Base-by-base conservation (phyloP, 768 basidiomycete species). In the Strobilomyces echinocephalus region DNA sequence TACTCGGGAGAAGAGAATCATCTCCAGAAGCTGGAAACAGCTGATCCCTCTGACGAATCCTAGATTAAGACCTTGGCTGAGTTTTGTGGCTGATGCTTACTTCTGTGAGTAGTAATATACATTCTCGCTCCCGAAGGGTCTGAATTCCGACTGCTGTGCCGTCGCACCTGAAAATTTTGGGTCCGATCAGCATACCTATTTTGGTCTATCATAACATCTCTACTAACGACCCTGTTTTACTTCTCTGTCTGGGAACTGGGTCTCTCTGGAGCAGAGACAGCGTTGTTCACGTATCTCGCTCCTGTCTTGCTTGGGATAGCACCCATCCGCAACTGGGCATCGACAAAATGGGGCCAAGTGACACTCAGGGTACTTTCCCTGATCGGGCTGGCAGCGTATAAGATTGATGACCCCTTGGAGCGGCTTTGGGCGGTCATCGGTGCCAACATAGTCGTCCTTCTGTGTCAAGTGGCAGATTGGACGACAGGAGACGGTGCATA, bases 231-330 rank as follows among this genome's bases (percentile, higher is more conserved):
- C 4, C 74, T 95, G 4, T 95, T 95, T 73, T 95, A 94, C 71
- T 95, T 91, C 72, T 92, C 89, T 24, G 83, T 95, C 18, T 94
- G 92, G 92, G 80, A 91, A 64, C 83, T 94, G 16, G 90, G 87
- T 26, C 77, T 95, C 30, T 82, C 88, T 11, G 93, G 93, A 5
- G 81, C 85, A 34, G 93, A 95, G 64, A 74, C 90, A 15, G 80
- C 91, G 0, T 71, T 91, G 4, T 73, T 94, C 9, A 78, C 80
- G 8, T 81, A 83, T 8, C 77, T 95, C 26, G 83, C 91, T 0
- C 89, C 91, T 0, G 57, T 78, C 6, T 63, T 91, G 14, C 76
- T 94, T 12, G 73, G 77, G 0, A 67, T 79, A 39, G 60, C 74
- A 1, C 65, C 74, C 1, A 39, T 86, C 26, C 70, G 74, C 33